phyloP scores from a whole-genome alignment of 2,329 filamentous ascomycete genomes.

The Pyrenophora teres region DNA sequence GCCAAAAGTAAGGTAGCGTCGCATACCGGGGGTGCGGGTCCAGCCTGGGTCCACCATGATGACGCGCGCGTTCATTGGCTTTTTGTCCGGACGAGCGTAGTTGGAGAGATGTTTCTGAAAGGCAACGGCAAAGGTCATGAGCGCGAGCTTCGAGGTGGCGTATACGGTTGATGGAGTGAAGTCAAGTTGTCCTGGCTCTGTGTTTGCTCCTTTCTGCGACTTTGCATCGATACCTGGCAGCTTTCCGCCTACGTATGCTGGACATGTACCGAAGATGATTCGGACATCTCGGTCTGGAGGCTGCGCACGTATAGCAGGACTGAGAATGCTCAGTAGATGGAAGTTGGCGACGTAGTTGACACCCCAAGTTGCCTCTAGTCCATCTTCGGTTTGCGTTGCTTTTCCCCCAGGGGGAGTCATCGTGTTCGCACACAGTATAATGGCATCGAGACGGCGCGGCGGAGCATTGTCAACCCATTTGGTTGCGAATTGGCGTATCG shows the following conservation, averaged over 20 bases:
- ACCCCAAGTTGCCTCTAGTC: slow-evolving; percentile 88
- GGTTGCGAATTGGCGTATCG: slow-evolving; percentile 89
- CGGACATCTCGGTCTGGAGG: slow-evolving; percentile 92
- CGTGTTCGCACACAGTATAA: slow-evolving; percentile 83
- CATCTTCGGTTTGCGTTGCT: slow-evolving; percentile 70
- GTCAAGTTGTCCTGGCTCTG: slow-evolving; percentile 31
- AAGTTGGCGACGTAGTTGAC: slow-evolving; percentile 96
- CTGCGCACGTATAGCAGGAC: slow-evolving; percentile 86
- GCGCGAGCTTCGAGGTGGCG: slow-evolving; percentile 65
- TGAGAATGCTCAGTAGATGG: slow-evolving; percentile 88
- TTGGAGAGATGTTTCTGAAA: slow-evolving; percentile 90
- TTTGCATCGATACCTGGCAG: slow-evolving; percentile 63
- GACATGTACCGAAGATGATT: slow-evolving; percentile 83
- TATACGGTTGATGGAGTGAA: slow-evolving; percentile 54
- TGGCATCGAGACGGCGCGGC: slow-evolving; percentile 84
- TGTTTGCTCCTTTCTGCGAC: slow-evolving; percentile 57
- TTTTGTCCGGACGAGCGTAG: slow-evolving; percentile 81
- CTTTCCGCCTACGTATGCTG: slow-evolving; percentile 80
- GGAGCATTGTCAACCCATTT: slow-evolving; percentile 98
- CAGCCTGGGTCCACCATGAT: slow-evolving; percentile 87
- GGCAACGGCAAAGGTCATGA: slow-evolving; percentile 86
- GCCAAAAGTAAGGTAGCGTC: slow-evolving; percentile 84
- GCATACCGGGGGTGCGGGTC: slow-evolving; percentile 82
- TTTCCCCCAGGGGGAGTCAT: slow-evolving; percentile 70
- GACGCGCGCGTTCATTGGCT: slow-evolving; percentile 81